A percentile compares a stretch with the other conserved stretches of the same genome.
Evolutionary conservation across 805 yeast genomes (phyloP).

Genomic region (Wickerhamomyces subpelliculosus): DNA sequence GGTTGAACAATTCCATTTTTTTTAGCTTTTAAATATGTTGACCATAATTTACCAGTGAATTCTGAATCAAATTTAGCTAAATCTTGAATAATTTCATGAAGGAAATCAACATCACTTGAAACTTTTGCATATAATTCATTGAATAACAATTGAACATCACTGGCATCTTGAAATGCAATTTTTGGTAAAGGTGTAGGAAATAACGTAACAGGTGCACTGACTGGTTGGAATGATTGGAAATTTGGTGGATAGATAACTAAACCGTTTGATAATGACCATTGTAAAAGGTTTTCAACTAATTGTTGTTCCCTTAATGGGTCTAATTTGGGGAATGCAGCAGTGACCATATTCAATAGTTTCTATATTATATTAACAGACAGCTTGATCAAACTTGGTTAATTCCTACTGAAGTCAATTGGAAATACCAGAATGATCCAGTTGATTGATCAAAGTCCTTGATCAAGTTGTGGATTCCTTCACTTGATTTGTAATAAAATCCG

Average conservation of each 20-base stretch:
- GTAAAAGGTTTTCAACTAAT: conserved; percentile 45
- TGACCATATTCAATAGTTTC: not conserved
- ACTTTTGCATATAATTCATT: conserved; percentile 71
- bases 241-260: conserved; percentile 72
- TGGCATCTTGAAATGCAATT: conserved; percentile 57
- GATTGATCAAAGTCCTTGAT: not conserved
- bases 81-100: conserved; percentile 45
- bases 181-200: conserved; percentile 87
- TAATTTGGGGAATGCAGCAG: conserved; percentile 21
- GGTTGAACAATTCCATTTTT: conserved; percentile 51
- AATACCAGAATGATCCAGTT: too few species aligned
- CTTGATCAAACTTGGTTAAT: too few species aligned
- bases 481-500: too few species aligned
- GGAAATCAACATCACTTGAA: conserved; percentile 55
- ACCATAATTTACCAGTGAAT: conserved; percentile 77
- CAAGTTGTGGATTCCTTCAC: too few species aligned
- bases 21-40: conserved; percentile 44
- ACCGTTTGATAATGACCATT: conserved; percentile 78
- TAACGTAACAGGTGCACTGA: conserved; percentile 80
- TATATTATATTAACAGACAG: too few species aligned
- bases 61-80: conserved; percentile 56
- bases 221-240: conserved; percentile 35
- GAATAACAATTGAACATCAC: conserved; percentile 57
- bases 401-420: too few species aligned
- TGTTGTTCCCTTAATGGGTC: conserved; percentile 20